Conservation (phyloP, 225 moss, liverwort and hornwort genomes). For the Anthoceros angustus region DNA sequence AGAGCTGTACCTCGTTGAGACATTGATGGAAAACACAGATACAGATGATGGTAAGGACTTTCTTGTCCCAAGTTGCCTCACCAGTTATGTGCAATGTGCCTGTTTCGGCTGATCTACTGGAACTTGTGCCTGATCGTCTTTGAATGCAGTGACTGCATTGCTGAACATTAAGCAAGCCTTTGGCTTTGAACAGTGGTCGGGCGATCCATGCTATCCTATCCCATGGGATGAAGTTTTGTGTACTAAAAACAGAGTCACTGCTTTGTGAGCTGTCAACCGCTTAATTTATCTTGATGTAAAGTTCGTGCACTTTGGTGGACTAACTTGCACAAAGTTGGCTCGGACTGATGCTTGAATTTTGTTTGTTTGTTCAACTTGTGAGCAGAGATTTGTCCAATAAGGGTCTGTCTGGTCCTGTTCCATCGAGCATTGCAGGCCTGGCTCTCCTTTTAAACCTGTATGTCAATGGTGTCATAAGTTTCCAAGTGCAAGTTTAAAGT, state of each 20-base stretch:
- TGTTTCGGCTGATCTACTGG: background rate
- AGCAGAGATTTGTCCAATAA: background rate
- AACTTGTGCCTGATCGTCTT: too few relatives aligned
- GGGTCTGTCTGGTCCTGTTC: background rate
- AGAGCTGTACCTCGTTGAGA: background rate
- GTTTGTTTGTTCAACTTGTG: background rate
- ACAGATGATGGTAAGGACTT: background rate
- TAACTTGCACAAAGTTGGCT: background rate
- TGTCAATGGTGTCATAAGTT: background rate
- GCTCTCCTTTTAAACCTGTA: background rate
- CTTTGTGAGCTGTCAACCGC: background rate
- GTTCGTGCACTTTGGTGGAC: too few relatives aligned
- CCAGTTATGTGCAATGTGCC: background rate
- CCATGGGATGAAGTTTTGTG: slow-evolving; percentile 14
- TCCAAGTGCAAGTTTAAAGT: too few relatives aligned
- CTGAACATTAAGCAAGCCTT: slow-evolving; percentile 1
- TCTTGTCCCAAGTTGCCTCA: background rate
- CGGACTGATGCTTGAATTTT: background rate
- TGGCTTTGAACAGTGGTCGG: slow-evolving; percentile 11
- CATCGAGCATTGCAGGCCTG: slow-evolving; percentile 1
- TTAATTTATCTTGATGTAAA: background rate
- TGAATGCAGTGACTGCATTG: background rate
- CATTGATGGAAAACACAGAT: background rate
- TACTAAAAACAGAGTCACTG: background rate
- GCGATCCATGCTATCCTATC: slow-evolving; percentile 17